phyloP scores from a whole-genome alignment of 768 basidiomycete genomes.

The Strobilomyces confusus region DNA sequence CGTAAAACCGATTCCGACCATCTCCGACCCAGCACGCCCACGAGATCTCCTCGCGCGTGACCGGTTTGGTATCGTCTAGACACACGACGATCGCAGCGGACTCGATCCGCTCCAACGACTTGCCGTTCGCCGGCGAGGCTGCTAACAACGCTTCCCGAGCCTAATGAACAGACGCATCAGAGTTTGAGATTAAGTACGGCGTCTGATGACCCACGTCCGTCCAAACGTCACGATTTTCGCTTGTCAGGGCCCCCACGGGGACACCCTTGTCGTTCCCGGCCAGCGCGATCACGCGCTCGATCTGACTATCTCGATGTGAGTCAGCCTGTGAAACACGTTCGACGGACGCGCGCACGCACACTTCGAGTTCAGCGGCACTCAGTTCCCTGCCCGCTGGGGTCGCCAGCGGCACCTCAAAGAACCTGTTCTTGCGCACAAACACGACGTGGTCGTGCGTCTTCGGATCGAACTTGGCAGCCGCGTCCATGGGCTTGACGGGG shows the following conservation, averaged over 20 bases:
- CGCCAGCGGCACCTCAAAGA: conserved; percentile 76
- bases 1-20: conserved; percentile 89
- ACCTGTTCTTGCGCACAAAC: conserved; percentile 87
- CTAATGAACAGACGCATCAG: conserved; percentile 24
- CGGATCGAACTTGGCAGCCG: conserved; percentile 76
- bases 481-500: conserved; percentile 80
- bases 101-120: conserved; percentile 75
- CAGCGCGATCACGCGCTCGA: conserved; percentile 60
- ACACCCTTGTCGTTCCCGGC: conserved; percentile 47
- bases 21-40: conserved; percentile 88
- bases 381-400: conserved; percentile 64
- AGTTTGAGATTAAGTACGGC: neutral
- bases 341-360: conserved; percentile 32
- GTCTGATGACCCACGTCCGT: conserved; percentile 66
- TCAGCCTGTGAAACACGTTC: neutral
- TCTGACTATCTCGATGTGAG: conserved; percentile 43
- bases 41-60: conserved; percentile 77
- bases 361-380: conserved; percentile 78
- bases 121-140: conserved; percentile 61
- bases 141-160: conserved; percentile 59
- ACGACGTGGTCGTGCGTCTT: conserved; percentile 80
- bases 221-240: conserved; percentile 90
- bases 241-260: conserved; percentile 78
- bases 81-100: conserved; percentile 85
- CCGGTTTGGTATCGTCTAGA: conserved; percentile 78